Percentiles rank a stretch among this genome's conserved stretches.
phyloP scores from a whole-genome alignment of 1,284 basidiomycete genomes.

The Microbotryum silenes-acaulis region DNA sequence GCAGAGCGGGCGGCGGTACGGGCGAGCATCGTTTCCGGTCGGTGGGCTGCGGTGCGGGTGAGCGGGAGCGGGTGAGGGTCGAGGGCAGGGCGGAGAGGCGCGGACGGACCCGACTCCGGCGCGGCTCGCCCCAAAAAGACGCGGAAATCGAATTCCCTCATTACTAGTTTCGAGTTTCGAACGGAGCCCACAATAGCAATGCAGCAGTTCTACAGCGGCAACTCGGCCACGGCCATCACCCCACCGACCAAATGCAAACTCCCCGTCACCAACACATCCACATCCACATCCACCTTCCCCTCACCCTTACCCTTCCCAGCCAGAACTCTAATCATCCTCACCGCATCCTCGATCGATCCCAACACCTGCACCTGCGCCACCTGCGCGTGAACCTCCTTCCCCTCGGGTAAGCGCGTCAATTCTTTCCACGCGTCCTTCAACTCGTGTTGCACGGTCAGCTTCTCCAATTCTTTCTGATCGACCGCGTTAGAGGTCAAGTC shows the following conservation, averaged over 20 bases:
- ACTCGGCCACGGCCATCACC: slow-evolving; percentile 76
- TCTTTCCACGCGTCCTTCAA: slow-evolving; percentile 65
- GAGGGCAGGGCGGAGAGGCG: too few species aligned
- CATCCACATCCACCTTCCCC: slow-evolving; percentile 38
- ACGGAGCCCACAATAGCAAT: too few species aligned
- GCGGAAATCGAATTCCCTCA: too few species aligned
- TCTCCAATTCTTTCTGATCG: slow-evolving; percentile 55
- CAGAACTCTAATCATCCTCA: slow-evolving; percentile 58
- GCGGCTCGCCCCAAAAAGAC: too few species aligned
- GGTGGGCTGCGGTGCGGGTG: too few species aligned
- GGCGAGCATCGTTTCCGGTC: too few species aligned
- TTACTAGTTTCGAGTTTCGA: too few species aligned
- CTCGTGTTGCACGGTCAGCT: slow-evolving; percentile 66
- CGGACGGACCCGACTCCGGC: too few species aligned
- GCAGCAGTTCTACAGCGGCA: slow-evolving; percentile 39
- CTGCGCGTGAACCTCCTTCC: background rate
- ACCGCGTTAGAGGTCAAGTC: slow-evolving; percentile 66
- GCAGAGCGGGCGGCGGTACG: too few species aligned
- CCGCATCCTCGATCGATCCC: slow-evolving; percentile 80
- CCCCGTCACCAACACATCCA: slow-evolving; percentile 75
- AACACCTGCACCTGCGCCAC: slow-evolving; percentile 62
- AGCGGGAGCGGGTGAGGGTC: too few species aligned
- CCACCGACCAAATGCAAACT: slow-evolving; percentile 94
- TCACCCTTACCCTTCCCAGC: slow-evolving; percentile 51
- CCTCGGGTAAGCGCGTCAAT: slow-evolving; percentile 56